Evolutionary conservation across 192 early-diverging fungal species (phyloP).

Genomic region (Oehlia diaphana): DNA sequence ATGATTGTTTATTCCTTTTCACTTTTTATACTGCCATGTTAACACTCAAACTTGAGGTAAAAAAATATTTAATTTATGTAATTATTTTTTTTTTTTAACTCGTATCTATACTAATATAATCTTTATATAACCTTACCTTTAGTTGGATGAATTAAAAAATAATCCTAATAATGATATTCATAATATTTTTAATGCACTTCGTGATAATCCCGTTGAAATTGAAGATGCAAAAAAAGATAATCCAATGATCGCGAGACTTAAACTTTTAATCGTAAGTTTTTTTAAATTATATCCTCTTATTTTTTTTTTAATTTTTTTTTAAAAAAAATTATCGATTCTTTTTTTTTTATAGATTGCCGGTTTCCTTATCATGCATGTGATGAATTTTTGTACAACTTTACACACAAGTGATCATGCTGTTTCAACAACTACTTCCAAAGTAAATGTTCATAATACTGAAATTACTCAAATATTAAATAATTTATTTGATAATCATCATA

Average conservation of each 20-base stretch:
- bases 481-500: constrained; percentile 45
- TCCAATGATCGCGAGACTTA: constrained; percentile 57
- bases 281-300: background rate
- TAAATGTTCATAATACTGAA: constrained; percentile 43
- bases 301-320: background rate
- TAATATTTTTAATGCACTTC: constrained; percentile 62
- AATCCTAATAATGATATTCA: constrained; percentile 59
- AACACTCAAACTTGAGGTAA: constrained; percentile 84
- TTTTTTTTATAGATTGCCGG: constrained; percentile 47
- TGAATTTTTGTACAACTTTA: constrained; percentile 61
- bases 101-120: no score
- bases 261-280: constrained; percentile 50
- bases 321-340: background rate
- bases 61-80: background rate
- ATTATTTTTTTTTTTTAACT: no score
- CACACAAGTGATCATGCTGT: constrained; percentile 24
- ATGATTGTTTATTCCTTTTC: constrained; percentile 81
- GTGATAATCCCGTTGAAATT: constrained; percentile 45
- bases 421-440: constrained; percentile 28
- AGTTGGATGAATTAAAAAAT: constrained; percentile 13
- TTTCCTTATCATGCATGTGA: constrained; percentile 63
- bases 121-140: no score
- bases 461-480: constrained; percentile 45
- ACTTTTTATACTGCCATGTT: constrained; percentile 85
- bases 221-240: constrained; percentile 45